Percentiles rank a stretch among this genome's conserved stretches.
Conservation (phyloP, 306 rosid genomes). For the Sindora glabra region DNA sequence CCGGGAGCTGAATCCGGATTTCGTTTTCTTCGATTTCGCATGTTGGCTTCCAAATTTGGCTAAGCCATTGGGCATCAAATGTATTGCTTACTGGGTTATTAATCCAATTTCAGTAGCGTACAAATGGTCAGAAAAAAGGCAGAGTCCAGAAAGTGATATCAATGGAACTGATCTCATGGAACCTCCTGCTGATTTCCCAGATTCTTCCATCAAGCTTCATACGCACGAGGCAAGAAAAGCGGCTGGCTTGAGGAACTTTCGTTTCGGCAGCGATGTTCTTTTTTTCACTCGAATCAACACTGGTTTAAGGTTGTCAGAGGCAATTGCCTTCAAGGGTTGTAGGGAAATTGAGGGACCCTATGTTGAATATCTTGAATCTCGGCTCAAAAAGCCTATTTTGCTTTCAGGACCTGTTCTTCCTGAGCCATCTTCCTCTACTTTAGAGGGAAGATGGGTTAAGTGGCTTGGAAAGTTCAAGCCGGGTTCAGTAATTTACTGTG, state of each 20-base stretch:
- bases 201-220: constrained; percentile 34
- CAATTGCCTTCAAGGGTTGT: constrained; percentile 39
- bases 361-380: constrained; percentile 27
- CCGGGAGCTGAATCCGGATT: constrained; percentile 30
- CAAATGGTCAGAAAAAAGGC: constrained; percentile 26
- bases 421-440: constrained; percentile 9
- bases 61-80: constrained; percentile 24
- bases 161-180: constrained; percentile 14
- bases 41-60: constrained; percentile 58
- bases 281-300: too few relatives aligned
- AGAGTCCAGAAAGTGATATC: not conserved
- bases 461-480: constrained; percentile 41
- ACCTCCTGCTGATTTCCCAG: constrained; percentile 43
- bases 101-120: constrained; percentile 36
- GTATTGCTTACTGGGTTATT: constrained; percentile 24
- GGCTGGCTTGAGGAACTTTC: not conserved
- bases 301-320: too few relatives aligned
- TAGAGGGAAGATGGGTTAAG: constrained; percentile 46
- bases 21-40: constrained; percentile 46
- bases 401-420: constrained; percentile 50
- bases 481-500: constrained; percentile 44
- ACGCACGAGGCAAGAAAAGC: constrained; percentile 25
- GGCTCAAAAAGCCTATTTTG: constrained; percentile 32
- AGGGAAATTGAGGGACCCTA: constrained; percentile 56
- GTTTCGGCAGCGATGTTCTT: constrained; percentile 21